Evolutionary conservation across 768 basidiomycete genomes (phyloP), one percentile per base, ranked within the genome.

Genomic region (Phaffia tasmanica): DNA sequence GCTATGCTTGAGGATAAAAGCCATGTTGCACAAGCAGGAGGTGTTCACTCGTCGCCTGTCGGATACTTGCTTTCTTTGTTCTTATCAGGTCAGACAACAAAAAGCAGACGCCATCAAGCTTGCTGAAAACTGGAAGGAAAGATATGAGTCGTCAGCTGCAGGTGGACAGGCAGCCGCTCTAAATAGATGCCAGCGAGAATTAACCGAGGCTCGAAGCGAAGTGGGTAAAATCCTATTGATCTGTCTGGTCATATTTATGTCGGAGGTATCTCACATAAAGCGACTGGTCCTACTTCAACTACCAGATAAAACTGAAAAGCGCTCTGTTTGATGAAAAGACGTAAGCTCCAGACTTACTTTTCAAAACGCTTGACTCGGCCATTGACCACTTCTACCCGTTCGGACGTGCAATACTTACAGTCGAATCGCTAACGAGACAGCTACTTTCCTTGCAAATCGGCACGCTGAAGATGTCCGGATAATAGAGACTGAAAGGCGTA

Each of bases 401-500:
- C n/a, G 9, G 25, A 19, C 18, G 25, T 47, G n/a, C 32, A 4
- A 59, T 27, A 61, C 25, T 7, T 48, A 25, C 21, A 61, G 59
- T 49, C 47, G 25, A 46, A 19, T 46, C 46, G 35, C 46, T 16
- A 46, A 61, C 47, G 35, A 49, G 59, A 61, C 35, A 14, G 32
- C 59, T 4, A 18, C 9, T 11, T 6, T 16, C 19, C 46, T 61
- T 1, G 47, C 46, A 7, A 14, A 48, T n/a, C 59, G 30, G 18
- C 59, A 61, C 25, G 7, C 18, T 16, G 59, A 61, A 29, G 59
- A 61, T 42, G 23, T 61, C 59, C 46, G 47, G 32, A 23, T 61
- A 18, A 29, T 27, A 46, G 59, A 61, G 59, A 29, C 50, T 46
- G 23, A 49, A 23, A 32, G 59, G 46, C 27, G 59, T 61, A 27